Conservation (phyloP, 306 rosid genomes). For the Ammopiptanthus mongolicus region DNA sequence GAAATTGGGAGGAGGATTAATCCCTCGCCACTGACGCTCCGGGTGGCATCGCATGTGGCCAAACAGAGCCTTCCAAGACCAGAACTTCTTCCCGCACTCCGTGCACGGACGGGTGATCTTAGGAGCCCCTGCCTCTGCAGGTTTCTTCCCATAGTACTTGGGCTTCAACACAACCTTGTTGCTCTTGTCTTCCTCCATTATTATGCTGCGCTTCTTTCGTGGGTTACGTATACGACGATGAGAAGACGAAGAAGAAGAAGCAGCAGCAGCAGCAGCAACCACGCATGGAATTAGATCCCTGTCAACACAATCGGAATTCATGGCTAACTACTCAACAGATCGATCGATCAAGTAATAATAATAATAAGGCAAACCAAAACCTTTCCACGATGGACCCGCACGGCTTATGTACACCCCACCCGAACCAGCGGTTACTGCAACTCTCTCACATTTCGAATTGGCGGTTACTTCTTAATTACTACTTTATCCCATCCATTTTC, state of each 20-base stretch:
- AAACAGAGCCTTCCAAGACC: slow-evolving; percentile 76
- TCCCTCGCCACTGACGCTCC: slow-evolving; percentile 85
- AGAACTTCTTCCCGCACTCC: slow-evolving; percentile 79
- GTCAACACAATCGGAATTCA: too few relatives aligned
- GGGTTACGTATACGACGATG: slow-evolving; percentile 8
- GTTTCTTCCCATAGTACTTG: slow-evolving; percentile 25
- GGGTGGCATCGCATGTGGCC: slow-evolving; percentile 99
- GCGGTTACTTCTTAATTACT: not conserved
- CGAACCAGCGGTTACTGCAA: not conserved
- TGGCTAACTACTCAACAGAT: too few relatives aligned
- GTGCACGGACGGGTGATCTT: slow-evolving; percentile 48
- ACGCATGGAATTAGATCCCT: not conserved
- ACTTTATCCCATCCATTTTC: too few relatives aligned
- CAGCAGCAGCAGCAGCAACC: not conserved
- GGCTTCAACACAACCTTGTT: slow-evolving; percentile 8
- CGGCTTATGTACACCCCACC: not conserved
- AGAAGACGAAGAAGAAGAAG: not conserved
- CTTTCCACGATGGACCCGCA: not conserved
- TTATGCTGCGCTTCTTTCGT: slow-evolving; percentile 40
- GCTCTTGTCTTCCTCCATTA: not conserved
- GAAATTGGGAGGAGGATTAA: slow-evolving; percentile 52
- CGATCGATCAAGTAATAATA: too few relatives aligned
- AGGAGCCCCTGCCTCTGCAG: slow-evolving; percentile 28
- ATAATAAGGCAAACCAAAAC: not conserved
- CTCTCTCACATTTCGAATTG: not conserved